These are phyloP conservation scores for Diospyros kaki DNA, from an alignment of 148 eudicot species.

Conservation along the genomic window DNA sequence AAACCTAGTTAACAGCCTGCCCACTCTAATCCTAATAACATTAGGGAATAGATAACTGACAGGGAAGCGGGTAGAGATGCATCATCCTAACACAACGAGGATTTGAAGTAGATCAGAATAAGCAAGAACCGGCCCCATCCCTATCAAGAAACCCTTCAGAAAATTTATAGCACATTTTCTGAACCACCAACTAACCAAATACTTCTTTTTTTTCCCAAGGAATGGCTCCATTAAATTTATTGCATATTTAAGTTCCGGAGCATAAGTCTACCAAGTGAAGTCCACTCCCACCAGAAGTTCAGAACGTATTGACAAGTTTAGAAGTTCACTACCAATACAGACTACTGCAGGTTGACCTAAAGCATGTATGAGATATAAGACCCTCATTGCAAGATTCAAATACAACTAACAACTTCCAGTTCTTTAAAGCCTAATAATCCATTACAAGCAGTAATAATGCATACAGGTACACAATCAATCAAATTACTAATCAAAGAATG, in stretches of 20 bases:
- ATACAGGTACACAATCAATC: not conserved
- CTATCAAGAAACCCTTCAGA: not conserved
- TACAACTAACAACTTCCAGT: not conserved
- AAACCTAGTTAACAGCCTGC: not conserved
- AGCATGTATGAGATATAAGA: not conserved
- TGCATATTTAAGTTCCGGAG: not conserved
- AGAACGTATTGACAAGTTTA: not conserved
- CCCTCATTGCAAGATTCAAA: not conserved
- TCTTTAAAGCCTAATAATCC: not conserved
- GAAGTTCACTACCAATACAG: not conserved
- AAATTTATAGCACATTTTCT: not conserved
- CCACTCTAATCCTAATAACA: not conserved
- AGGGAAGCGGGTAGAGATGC: not conserved
- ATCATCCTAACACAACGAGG: not conserved
- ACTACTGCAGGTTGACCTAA: not conserved
- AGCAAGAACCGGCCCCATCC: not conserved
- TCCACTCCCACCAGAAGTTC: not conserved
- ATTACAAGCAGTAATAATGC: not conserved
- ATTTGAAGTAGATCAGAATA: not conserved
- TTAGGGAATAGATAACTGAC: not conserved
- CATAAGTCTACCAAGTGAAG: not conserved
- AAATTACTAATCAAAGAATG: not conserved
- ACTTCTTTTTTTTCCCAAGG: not conserved
- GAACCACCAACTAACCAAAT: not conserved
- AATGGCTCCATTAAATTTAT: not conserved